A percentile compares a stretch with the other conserved stretches of the same genome.
phyloP scores from a whole-genome alignment of 2,329 filamentous ascomycete genomes.

The Epichloe gansuensis region DNA sequence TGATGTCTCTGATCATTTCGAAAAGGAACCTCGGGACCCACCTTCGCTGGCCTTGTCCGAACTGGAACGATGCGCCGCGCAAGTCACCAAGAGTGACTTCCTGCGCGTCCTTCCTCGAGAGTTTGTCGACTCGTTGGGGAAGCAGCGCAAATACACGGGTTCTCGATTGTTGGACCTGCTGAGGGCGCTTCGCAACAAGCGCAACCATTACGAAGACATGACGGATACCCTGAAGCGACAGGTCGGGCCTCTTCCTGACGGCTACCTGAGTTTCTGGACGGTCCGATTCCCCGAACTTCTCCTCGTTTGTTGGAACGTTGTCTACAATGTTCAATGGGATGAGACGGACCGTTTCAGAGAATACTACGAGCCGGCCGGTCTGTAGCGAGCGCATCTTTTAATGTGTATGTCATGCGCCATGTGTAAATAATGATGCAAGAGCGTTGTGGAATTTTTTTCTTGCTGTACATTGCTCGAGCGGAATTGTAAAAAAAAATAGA shows the following conservation, averaged over 20 bases:
- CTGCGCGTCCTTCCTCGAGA: conserved; percentile 59
- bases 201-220: conserved; percentile 97
- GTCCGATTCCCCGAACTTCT: conserved; percentile 64
- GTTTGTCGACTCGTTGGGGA: conserved; percentile 81
- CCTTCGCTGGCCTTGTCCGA: conserved; percentile 54
- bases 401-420: neutral
- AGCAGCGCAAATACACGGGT: conserved; percentile 90
- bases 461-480: no score
- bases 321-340: conserved; percentile 53
- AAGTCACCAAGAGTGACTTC: conserved; percentile 60
- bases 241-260: conserved; percentile 64
- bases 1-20: conserved; percentile 91
- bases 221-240: conserved; percentile 55
- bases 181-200: conserved; percentile 85
- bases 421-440: neutral
- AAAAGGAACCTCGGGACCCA: conserved; percentile 78
- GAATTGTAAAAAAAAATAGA: no score
- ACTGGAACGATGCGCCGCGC: conserved; percentile 39
- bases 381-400: conserved; percentile 9
- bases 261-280: conserved; percentile 77
- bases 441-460: no score
- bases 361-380: conserved; percentile 47
- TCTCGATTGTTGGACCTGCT: conserved; percentile 72
- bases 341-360: conserved; percentile 53
- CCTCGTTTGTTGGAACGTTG: conserved; percentile 64